Evolutionary conservation across 2,329 filamentous ascomycete genomes (phyloP), one percentile per base, ranked within the genome.

Genomic region (Chaetomium olivaceum): DNA sequence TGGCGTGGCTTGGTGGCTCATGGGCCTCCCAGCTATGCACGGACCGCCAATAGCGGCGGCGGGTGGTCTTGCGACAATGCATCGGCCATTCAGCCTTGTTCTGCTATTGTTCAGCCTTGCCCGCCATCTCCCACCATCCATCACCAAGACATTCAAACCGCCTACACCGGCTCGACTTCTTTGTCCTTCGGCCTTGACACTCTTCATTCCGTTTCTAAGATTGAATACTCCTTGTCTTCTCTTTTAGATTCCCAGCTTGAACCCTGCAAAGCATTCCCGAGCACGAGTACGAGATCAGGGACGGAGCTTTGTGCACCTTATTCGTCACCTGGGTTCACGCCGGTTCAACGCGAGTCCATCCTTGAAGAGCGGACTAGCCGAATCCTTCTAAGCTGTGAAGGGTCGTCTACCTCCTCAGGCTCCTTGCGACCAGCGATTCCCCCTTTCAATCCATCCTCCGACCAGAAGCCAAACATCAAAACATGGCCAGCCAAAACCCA

Each of bases 401-500:
- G 39, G 16, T 16, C 39, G 39, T 7, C 39, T 5, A 43, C 16
- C 39, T n/a, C 5, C 39, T n/a, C 16, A 14, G n/a, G n/a, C n/a
- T n/a, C 39, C n/a, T n/a, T n/a, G n/a, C n/a, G n/a, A 14, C 16
- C 39, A 43, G 14, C 39, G 33, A 36, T 36, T 43, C 16, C 12
- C 54, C 29, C 21, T 39, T 57, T 5, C 33, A 14, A 36, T n/a
- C 25, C 21, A 23, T 21, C 21, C 19, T 29, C 56, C 36, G 16
- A 5, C 36, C 21, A 25, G 16, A 21, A 27, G n/a, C 23, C 36
- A 33, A 60, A 19, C 46, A 33, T 36, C 5, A 52, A 66, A 70
- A 25, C 50, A 73, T 74, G 72, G 58, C 72, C 33, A 72, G 61
- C 68, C 65, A 71, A 50, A 66, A 63, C 36, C 78, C 83, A 43